phyloP scores from a whole-genome alignment of 805 yeast genomes.

The Nakazawaea ambrosiae region DNA sequence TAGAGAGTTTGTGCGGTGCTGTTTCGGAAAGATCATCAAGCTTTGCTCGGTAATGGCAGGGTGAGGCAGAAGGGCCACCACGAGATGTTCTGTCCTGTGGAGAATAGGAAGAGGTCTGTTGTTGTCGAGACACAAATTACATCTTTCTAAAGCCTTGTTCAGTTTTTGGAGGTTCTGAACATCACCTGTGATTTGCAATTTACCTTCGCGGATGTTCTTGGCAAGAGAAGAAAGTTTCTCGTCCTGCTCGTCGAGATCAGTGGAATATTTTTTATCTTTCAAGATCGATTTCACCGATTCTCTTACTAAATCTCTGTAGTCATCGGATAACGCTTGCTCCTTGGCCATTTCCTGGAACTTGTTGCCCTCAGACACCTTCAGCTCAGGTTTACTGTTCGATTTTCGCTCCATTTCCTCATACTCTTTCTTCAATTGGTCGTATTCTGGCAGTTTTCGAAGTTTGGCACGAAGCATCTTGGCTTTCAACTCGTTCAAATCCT shows the following conservation, averaged over 20 bases:
- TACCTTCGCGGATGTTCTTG: conserved; percentile 19
- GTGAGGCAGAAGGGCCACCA: conserved; percentile 30
- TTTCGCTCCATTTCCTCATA: conserved; percentile 15
- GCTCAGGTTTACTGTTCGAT: neutral
- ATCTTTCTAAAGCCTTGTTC: conserved; percentile 24
- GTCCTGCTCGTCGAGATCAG: conserved; percentile 36
- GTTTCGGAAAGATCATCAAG: conserved; percentile 33
- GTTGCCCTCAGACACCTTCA: neutral
- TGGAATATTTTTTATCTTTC: conserved; percentile 27
- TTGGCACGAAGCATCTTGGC: conserved; percentile 28
- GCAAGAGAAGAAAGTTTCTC: conserved; percentile 33
- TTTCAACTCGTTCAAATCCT: conserved; percentile 22
- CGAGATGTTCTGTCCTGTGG: conserved; percentile 25
- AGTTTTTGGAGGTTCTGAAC: conserved; percentile 20
- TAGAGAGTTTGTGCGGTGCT: conserved; percentile 32
- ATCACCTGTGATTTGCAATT: conserved; percentile 22
- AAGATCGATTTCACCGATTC: conserved; percentile 28
- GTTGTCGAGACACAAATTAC: conserved; percentile 30
- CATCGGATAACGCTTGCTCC: conserved; percentile 22
- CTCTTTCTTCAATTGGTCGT: conserved; percentile 19
- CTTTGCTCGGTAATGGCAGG: conserved; percentile 30
- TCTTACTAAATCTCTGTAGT: conserved; percentile 13
- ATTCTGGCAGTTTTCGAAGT: conserved; percentile 19
- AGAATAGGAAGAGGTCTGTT: conserved; percentile 23
- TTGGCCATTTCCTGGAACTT: conserved; percentile 8